Conservation (phyloP, 768 basidiomycete genomes). For the Gloeostereum incarnatum region DNA sequence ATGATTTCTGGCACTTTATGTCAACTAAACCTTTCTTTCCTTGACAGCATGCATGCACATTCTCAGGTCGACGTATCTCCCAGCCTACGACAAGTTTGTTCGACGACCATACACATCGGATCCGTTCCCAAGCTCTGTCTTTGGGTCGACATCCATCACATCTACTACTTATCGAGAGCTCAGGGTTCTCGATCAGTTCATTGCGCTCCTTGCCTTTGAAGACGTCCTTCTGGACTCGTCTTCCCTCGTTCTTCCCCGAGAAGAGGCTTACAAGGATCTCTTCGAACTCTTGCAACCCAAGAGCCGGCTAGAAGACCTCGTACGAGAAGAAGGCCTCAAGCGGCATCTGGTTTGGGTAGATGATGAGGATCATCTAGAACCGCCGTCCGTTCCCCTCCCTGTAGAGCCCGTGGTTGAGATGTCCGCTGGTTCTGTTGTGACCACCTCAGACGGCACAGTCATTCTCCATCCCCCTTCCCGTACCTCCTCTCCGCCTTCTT, state of each 20-base stretch:
- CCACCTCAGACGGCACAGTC: no score
- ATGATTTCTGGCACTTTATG: no score
- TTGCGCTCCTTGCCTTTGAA: constrained; percentile 69
- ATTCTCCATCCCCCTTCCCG: no score
- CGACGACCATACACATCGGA: constrained; percentile 66
- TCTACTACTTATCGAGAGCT: constrained; percentile 62
- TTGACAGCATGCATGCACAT: constrained; percentile 70
- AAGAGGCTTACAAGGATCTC: constrained; percentile 68
- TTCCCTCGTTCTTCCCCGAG: constrained; percentile 64
- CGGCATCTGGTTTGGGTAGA: no score
- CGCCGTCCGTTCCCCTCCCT: no score
- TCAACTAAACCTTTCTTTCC: not conserved
- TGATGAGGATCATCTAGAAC: no score
- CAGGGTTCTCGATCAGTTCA: constrained; percentile 63
- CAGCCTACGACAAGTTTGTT: constrained; percentile 51
- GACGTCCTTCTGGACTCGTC: constrained; percentile 71
- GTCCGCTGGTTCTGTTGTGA: no score
- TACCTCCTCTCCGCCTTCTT: no score
- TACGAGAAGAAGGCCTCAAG: no score
- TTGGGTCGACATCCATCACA: constrained; percentile 10
- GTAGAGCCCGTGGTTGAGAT: no score
- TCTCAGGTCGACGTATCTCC: constrained; percentile 65
- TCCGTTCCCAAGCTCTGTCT: constrained; percentile 33
- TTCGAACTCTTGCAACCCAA: constrained; percentile 72
- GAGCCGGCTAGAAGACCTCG: constrained; percentile 62